phyloP scores from a whole-genome alignment of 768 basidiomycete genomes.

The Hirschioporus abietinus region DNA sequence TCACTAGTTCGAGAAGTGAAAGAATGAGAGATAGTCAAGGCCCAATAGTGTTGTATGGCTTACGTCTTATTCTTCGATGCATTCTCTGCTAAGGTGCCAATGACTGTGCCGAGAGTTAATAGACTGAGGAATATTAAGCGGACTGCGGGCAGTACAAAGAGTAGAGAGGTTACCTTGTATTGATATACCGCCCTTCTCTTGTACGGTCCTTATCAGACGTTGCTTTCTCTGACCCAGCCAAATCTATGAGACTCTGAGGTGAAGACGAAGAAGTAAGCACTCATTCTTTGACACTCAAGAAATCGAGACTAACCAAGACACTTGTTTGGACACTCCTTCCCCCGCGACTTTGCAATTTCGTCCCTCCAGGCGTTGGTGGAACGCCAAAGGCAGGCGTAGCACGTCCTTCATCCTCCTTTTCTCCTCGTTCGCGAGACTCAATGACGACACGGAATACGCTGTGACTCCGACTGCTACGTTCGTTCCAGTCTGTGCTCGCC shows the following conservation, averaged over 20 bases:
- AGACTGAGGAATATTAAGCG: conserved; percentile 42
- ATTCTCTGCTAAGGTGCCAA: conserved; percentile 87
- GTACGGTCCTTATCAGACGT: conserved; percentile 94
- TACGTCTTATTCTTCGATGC: conserved; percentile 68
- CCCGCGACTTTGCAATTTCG: conserved; percentile 69
- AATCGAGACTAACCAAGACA: conserved; percentile 48
- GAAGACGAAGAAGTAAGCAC: conserved; percentile 7
- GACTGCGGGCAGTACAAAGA: not conserved
- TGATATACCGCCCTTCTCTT: conserved; percentile 96
- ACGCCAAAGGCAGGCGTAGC: conserved; percentile 46
- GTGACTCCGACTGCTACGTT: conserved; percentile 89
- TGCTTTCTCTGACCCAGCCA: conserved; percentile 95
- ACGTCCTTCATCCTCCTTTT: conserved; percentile 43
- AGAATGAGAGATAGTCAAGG: conserved; percentile 1
- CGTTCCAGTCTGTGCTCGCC: conserved; percentile 99
- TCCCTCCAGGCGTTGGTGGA: conserved; percentile 51
- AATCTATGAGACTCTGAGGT: conserved; percentile 80
- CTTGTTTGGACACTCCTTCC: conserved; percentile 76
- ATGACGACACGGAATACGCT: conserved; percentile 92
- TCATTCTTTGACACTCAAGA: not conserved
- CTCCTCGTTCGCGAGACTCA: conserved; percentile 66
- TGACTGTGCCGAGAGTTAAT: conserved; percentile 89
- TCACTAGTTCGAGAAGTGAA: conserved; percentile 40
- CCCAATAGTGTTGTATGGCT: conserved; percentile 13
- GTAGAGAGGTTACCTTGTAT: conserved; percentile 54